Evolutionary conservation across 2,329 filamentous ascomycete genomes (phyloP), one percentile per base, ranked within the genome.

Genomic region (Alternaria sp.): DNA sequence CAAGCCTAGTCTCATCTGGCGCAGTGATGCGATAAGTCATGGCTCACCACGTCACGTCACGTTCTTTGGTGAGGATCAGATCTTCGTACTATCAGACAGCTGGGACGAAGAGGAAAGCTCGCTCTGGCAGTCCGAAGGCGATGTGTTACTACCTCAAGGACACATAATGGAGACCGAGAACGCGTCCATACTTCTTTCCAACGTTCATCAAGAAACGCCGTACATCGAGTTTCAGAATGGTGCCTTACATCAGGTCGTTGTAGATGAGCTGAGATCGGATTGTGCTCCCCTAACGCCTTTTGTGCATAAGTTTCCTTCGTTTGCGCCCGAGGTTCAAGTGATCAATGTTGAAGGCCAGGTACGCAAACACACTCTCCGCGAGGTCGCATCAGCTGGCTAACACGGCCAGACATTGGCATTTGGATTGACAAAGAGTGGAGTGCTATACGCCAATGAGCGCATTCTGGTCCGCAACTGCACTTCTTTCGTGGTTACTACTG

Each of bases 391-490:
- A 10, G 3, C 60, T 21, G 51, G 28, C 61, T 71, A 45, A 70
- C 28, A 9, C 30, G 55, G 26, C 53, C 66, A 87, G 84, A 69
- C 77, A 49, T 75, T 87, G 43, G 77, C 85, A 10, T 84, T 90
- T 64, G 92, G 93, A 2, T 82, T 97, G 67, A 91, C 93, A 4
- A 86, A 88, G 51, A 91, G 88, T 59, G 96, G 96, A 0, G 86
- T 90, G 58, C 83, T 99, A 0, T 96, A 92, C 76, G 92, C 91
- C 44, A 92, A 94, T 75, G 88, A 90, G 4, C 88, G 86, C 15
- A 83, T 92, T 6, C 82, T 97, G 47, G 88, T 90, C 14, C 93
- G 92, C 78, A 97, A 96, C 71, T 97, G 94, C 79, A 98, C 95
- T 0, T 99, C 96, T 0, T 98, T 97, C 72, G 78, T 94, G 6